A percentile compares a stretch with the other conserved stretches of the same genome.
These are phyloP conservation scores for Trametopsis cervina DNA, from an alignment of 768 basidiomycete species.

Conservation along the genomic window DNA sequence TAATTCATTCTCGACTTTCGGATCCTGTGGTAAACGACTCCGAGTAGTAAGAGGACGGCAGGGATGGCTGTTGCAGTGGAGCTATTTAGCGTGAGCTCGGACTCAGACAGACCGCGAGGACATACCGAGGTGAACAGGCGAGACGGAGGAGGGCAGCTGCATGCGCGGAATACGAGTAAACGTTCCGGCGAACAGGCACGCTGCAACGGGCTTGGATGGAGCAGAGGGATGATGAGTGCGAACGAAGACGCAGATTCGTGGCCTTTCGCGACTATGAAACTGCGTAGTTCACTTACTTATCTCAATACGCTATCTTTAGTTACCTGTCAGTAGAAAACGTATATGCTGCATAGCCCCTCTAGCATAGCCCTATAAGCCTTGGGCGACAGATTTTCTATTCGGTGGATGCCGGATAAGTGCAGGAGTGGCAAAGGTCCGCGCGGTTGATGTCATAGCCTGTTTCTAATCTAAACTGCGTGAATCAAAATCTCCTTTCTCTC, in stretches of 20 bases:
- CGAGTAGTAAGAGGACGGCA: conserved; percentile 24
- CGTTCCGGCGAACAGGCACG: conserved; percentile 7
- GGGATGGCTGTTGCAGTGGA: conserved; percentile 16
- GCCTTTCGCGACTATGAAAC: too few relatives aligned
- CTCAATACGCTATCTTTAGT: too few relatives aligned
- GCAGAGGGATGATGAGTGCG: neutral
- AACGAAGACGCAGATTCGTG: too few relatives aligned
- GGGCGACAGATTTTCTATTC: too few relatives aligned
- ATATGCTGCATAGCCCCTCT: too few relatives aligned
- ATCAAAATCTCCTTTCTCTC: conserved; percentile 14
- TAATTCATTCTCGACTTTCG: conserved; percentile 27
- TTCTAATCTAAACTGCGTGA: conserved; percentile 8
- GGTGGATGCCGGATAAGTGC: too few relatives aligned
- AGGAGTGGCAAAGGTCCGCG: neutral
- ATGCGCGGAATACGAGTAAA: conserved; percentile 7
- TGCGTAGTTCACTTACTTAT: too few relatives aligned
- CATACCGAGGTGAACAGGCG: conserved; percentile 19
- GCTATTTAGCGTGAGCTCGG: conserved; percentile 8
- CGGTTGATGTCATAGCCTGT: conserved; percentile 13
- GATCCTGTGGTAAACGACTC: conserved; percentile 14
- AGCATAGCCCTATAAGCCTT: too few relatives aligned
- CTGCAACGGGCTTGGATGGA: conserved; percentile 7
- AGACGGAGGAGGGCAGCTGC: conserved; percentile 11
- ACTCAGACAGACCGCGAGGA: neutral
- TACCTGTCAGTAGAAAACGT: too few relatives aligned